These are phyloP conservation scores for Bisporella sp. DNA, from an alignment of 2,329 filamentous ascomycete genomes.

Conservation along the genomic window DNA sequence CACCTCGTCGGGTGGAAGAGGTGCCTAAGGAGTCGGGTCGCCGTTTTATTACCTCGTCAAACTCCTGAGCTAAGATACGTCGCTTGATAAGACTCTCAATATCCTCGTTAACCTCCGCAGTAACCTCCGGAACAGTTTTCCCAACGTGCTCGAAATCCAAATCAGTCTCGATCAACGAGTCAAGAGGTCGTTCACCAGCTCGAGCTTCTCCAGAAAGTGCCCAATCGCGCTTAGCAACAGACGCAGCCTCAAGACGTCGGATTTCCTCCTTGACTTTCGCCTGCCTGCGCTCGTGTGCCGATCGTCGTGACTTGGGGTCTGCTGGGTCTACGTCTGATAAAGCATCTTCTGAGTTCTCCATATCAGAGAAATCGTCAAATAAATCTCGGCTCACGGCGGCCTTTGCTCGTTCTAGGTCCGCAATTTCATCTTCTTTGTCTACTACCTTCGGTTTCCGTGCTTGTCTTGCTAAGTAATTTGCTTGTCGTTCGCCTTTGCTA, in stretches of 20 bases:
- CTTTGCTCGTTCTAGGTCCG: conserved; percentile 76
- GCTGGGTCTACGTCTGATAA: conserved; percentile 60
- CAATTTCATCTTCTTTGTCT: conserved; percentile 43
- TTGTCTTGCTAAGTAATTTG: conserved; percentile 30
- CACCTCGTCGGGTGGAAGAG: conserved; percentile 57
- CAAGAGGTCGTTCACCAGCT: conserved; percentile 74
- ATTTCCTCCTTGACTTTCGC: conserved; percentile 87
- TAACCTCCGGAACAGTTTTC: conserved; percentile 92
- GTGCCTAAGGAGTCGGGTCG: conserved; percentile 66
- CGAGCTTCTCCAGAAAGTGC: conserved; percentile 81
- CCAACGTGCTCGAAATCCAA: conserved; percentile 93
- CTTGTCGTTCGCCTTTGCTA: conserved; percentile 42
- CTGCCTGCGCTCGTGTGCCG: conserved; percentile 79
- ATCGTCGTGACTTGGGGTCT: conserved; percentile 67
- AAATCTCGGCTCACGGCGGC: conserved; percentile 81
- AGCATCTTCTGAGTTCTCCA: conserved; percentile 56
- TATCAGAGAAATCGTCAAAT: conserved; percentile 70
- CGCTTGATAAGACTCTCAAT: conserved; percentile 94
- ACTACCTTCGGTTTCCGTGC: conserved; percentile 31
- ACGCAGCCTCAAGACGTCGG: conserved; percentile 79
- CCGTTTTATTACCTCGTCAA: conserved; percentile 82
- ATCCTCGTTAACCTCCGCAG: conserved; percentile 79
- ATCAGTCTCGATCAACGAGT: conserved; percentile 90
- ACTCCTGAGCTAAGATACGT: conserved; percentile 81
- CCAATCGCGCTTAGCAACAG: conserved; percentile 88